Base-by-base conservation (phyloP, 345 rosid genomes). In the Populus alba region DNA sequence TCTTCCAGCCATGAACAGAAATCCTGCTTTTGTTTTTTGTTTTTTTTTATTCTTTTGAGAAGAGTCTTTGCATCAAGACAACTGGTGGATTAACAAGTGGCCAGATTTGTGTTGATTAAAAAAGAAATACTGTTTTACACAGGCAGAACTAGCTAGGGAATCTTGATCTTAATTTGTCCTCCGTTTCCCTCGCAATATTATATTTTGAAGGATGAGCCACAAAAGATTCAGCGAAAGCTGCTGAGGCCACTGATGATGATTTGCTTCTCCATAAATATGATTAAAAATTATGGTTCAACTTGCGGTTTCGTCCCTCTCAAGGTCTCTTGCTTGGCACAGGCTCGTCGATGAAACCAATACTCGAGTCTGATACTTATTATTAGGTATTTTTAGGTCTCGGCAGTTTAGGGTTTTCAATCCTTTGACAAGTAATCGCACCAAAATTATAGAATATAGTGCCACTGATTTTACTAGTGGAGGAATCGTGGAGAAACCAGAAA, bases 121-220 rank as follows among this genome's bases (percentile, higher is more conserved):
- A 43, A 27, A 17, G 59, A 2, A 1, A 10, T 15, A 61, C 49
- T n/a, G 35, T 33, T 51, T 61, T 49, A 35, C 49, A 75, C 51
- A 68, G 83, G 73, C 79, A 43, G 51, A 15, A 51, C 15, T n/a
- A n/a, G 67, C 15, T 18, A 23, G 67, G 78, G 87, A 84, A 84
- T 84, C 87, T 76, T 73, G 82, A 82, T 45, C 72, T 59, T 27
- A 27, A 27, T 27, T 81, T 75, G 78, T 75, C 75, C 69, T 41
- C 43, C 33, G 31, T 59, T 57, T 39, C 3, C 15, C 22, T 22
- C 17, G 2, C 39, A 47, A 63, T 76, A 12, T 67, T 20, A 39
- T 63, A 43, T 73, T 39, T 16, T 53, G 10, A n/a, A 25, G 27
- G 75, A 55, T 55, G 33, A 35, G 72, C 77, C 80, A 72, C 35